Evolutionary conservation across 1,139 yeast species (phyloP).

Genomic region (Kurtzmaniella quercitrusa): DNA sequence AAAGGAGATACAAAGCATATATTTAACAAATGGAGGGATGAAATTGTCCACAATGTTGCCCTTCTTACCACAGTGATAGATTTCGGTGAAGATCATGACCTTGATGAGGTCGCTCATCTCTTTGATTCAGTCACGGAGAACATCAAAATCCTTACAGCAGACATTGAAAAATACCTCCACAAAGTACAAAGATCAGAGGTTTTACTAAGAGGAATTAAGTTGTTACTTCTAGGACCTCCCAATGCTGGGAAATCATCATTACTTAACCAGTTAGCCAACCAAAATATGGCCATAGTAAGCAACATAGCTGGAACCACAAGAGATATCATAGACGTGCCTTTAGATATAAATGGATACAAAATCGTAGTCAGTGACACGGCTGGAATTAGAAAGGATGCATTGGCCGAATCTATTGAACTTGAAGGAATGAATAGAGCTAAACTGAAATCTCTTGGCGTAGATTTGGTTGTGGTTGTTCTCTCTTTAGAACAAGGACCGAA

Average conservation of each 20-base stretch:
- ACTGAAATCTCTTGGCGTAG: constrained; percentile 52
- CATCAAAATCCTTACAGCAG: constrained; percentile 35
- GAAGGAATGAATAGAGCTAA: constrained; percentile 84
- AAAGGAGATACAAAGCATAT: constrained; percentile 58
- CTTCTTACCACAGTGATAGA: constrained; percentile 84
- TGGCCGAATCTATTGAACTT: constrained; percentile 59
- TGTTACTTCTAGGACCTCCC: constrained; percentile 84
- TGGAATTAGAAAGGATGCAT: constrained; percentile 59
- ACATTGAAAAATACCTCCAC: constrained; percentile 45
- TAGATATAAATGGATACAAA: constrained; percentile 82
- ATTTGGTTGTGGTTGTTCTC: constrained; percentile 54
- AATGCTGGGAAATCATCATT: constrained; percentile 95
- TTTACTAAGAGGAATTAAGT: constrained; percentile 65
- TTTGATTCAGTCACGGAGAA: constrained; percentile 46
- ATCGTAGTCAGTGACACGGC: constrained; percentile 90
- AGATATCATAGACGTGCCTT: constrained; percentile 76
- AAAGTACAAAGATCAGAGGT: constrained; percentile 60
- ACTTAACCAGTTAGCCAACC: constrained; percentile 65
- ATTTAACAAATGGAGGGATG: constrained; percentile 65
- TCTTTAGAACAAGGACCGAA: constrained; percentile 23
- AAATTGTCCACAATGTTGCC: constrained; percentile 64
- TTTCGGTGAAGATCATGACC: constrained; percentile 92
- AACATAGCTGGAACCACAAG: constrained; percentile 93
- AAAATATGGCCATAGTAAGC: constrained; percentile 90
- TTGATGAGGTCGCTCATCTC: constrained; percentile 54